These are phyloP conservation scores for Gastrolobium villosum DNA, from an alignment of 306 rosid genomes.

Conservation along the genomic window DNA sequence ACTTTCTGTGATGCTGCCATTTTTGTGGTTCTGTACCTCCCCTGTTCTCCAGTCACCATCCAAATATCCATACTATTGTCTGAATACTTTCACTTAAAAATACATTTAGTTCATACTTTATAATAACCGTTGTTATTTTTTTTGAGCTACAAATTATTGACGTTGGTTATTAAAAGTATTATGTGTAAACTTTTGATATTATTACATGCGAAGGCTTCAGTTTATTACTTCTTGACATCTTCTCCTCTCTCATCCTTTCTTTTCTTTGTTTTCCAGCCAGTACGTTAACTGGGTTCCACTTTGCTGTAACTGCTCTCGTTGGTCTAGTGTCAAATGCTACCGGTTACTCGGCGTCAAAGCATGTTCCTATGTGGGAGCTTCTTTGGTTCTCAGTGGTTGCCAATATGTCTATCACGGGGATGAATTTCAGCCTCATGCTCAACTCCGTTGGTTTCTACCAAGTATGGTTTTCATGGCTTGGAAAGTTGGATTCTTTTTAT, in stretches of 20 bases:
- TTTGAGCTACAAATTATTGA: background rate
- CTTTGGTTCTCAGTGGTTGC: constrained; percentile 93
- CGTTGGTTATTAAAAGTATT: background rate
- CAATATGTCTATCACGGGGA: constrained; percentile 83
- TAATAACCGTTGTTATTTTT: background rate
- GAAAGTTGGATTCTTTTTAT: background rate
- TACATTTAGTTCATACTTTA: background rate
- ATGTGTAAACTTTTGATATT: background rate
- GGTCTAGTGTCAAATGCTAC: constrained; percentile 89
- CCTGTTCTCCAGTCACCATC: constrained; percentile 31
- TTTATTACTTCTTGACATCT: constrained; percentile 16
- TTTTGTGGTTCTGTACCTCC: constrained; percentile 27
- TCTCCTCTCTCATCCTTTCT: background rate
- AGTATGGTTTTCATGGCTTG: constrained; percentile 50
- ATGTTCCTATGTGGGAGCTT: constrained; percentile 94
- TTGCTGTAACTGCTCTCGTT: constrained; percentile 88
- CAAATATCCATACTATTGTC: background rate
- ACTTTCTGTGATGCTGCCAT: background rate
- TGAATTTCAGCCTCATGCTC: constrained; percentile 97
- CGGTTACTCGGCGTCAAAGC: constrained; percentile 83
- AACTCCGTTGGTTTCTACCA: constrained; percentile 96
- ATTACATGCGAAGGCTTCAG: background rate
- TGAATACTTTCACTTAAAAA: background rate
- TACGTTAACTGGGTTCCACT: constrained; percentile 91
- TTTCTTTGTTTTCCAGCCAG: constrained; percentile 66